Percentiles rank a stretch among this genome's conserved stretches.
These are phyloP conservation scores for Miscanthus lutarioriparius DNA, from an alignment of 176 grass and related monocot species.

Conservation along the genomic window DNA sequence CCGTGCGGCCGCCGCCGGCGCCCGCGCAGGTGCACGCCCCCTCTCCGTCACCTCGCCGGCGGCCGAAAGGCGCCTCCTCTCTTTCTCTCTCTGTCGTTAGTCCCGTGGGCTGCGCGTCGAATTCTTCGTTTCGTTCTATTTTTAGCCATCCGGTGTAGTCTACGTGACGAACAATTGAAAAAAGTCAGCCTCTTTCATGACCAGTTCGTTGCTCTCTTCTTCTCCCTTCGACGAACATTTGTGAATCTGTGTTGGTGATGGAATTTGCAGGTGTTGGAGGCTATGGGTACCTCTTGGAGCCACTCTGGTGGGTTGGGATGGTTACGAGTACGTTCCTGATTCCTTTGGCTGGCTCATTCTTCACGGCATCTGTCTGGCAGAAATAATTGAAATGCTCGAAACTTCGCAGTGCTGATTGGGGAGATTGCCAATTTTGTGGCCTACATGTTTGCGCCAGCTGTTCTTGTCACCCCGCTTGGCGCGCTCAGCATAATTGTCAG, in stretches of 20 bases:
- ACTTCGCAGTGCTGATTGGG: conserved; percentile 72
- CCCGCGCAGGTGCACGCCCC: conserved; percentile 57
- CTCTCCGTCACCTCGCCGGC: neutral
- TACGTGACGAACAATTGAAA: neutral
- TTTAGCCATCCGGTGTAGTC: conserved; percentile 38
- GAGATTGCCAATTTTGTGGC: conserved; percentile 95
- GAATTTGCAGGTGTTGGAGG: conserved; percentile 65
- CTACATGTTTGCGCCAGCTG: conserved; percentile 90
- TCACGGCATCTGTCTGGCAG: conserved; percentile 13
- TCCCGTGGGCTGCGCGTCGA: conserved; percentile 21
- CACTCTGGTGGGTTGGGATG: conserved; percentile 94
- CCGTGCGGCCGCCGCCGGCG: conserved; percentile 67
- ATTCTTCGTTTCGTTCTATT: conserved; percentile 2
- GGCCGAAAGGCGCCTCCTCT: conserved; percentile 11
- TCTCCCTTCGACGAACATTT: neutral
- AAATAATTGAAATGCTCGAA: conserved; percentile 25
- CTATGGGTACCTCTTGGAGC: conserved; percentile 91
- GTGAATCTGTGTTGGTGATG: conserved; percentile 20
- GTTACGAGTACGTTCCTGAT: conserved; percentile 68
- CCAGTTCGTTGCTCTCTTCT: neutral
- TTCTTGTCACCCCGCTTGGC: conserved; percentile 84
- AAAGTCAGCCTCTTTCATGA: neutral
- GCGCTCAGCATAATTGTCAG: conserved; percentile 96
- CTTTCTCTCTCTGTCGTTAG: conserved; percentile 46
- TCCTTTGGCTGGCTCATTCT: conserved; percentile 6